Conservation (phyloP, 495 filamentous ascomycete species). For the Hypoxylon subgilvum region DNA sequence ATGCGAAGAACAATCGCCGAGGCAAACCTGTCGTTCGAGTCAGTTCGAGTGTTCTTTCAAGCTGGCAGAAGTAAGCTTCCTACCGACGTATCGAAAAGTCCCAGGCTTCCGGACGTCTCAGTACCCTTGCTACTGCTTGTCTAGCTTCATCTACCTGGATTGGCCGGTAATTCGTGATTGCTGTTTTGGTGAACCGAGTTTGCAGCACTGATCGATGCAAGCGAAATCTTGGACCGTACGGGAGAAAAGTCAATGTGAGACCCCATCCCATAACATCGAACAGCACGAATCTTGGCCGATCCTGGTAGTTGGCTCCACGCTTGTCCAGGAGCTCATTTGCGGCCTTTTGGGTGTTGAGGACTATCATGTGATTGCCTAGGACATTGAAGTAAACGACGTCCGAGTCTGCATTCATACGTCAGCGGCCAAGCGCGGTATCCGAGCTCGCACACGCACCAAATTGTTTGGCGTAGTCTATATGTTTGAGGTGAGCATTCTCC, state of each 20-base stretch:
- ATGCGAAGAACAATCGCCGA: conserved; percentile 50
- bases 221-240: conserved; percentile 53
- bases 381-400: conserved; percentile 50
- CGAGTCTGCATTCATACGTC: conserved; percentile 25
- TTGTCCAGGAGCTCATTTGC: conserved; percentile 53
- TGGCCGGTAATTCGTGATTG: conserved; percentile 37
- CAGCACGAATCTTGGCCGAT: conserved; percentile 55
- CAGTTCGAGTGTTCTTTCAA: neutral
- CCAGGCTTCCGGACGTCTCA: conserved; percentile 26
- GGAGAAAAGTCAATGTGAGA: conserved; percentile 55
- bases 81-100: conserved; percentile 28
- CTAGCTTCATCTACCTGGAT: conserved; percentile 47
- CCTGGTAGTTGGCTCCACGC: conserved; percentile 51
- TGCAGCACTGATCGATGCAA: conserved; percentile 54
- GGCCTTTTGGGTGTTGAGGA: conserved; percentile 49
- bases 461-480: conserved; percentile 48
- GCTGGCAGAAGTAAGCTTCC: neutral
- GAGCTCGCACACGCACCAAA: conserved; percentile 39
- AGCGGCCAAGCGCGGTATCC: conserved; percentile 6
- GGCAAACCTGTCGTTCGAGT: conserved; percentile 31
- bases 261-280: conserved; percentile 59
- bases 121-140: conserved; percentile 29
- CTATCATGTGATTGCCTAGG: conserved; percentile 50
- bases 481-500: conserved; percentile 49
- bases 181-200: conserved; percentile 47